Evolutionary conservation across 164 flowering plant species (phyloP), one percentile per base, ranked within the genome.

Genomic region (Protea cynaroides): DNA sequence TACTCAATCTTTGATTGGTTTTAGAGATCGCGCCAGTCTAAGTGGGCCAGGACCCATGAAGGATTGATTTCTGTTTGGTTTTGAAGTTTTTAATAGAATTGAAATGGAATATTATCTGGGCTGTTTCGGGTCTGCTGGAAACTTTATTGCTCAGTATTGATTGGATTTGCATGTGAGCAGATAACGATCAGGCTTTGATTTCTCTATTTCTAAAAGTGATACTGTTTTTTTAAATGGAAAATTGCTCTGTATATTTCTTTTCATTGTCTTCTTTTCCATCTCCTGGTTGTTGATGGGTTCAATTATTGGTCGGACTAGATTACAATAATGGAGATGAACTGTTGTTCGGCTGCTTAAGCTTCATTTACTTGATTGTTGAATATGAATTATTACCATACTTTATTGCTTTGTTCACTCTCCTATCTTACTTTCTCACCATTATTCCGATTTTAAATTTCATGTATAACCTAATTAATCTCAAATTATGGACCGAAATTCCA

Each of bases 291-390:
- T 73, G 58, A 69, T 65, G 25, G 63, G 76, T 71, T 76, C 86
- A 84, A 82, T 82, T 74, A 83, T 83, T 77, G 81, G 57, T 47
- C 64, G 58, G 60, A 67, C 61, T 71, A 29, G 34, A 29, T 69
- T 62, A 38, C 80, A 80, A 76, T 75, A 67, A 84, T 82, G 77
- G 80, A 15, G 80, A 15, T 44, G 37, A 59, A n/a, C 79, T 70
- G 68, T 71, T 70, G 68, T 65, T 24, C 17, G 66, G 52, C 25
- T 14, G 50, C 50, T 10, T 10, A 46, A 5, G 2, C 29, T 63
- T 36, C 24, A 17, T 17, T 24, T 56, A 22, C 47, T 23, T 62
- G 51, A 43, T 60, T 18, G 15, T 62, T 22, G 4, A 12, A 19
- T 14, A 29, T n/a, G 14, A 21, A 0, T 9, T 50, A 25, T n/a